Percentiles rank a stretch among this genome's conserved stretches.
Evolutionary conservation across 2,329 filamentous ascomycete species (phyloP).

Genomic region (Colletotrichum incanum): DNA sequence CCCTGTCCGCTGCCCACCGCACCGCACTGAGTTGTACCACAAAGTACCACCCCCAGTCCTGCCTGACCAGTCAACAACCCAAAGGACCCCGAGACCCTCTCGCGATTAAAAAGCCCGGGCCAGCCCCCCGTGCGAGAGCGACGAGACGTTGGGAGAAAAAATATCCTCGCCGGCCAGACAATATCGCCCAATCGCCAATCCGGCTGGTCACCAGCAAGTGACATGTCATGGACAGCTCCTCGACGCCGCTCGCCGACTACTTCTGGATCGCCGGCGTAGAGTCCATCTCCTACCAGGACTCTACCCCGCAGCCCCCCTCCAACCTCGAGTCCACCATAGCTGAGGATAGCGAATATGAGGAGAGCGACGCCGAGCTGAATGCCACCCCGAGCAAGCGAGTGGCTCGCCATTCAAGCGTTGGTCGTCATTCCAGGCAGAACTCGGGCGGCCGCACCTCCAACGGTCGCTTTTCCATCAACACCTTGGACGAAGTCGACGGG

Average conservation of each 20-base stretch:
- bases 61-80: slow-evolving; percentile 39
- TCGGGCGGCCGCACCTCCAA: slow-evolving; percentile 73
- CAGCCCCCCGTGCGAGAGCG: slow-evolving; percentile 42
- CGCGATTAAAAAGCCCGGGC: slow-evolving; percentile 41
- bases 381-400: slow-evolving; percentile 52
- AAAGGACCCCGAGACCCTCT: slow-evolving; percentile 43
- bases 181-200: slow-evolving; percentile 36
- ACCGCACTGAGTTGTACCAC: slow-evolving; percentile 12
- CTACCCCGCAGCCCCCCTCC: slow-evolving; percentile 54
- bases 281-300: slow-evolving; percentile 75
- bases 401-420: slow-evolving; percentile 66
- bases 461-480: slow-evolving; percentile 67
- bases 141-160: slow-evolving; percentile 33
- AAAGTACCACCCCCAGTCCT: slow-evolving; percentile 38
- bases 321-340: slow-evolving; percentile 72
- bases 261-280: slow-evolving; percentile 84
- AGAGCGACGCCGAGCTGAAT: slow-evolving; percentile 53
- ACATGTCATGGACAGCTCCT: slow-evolving; percentile 73
- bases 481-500: slow-evolving; percentile 72
- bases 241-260: slow-evolving; percentile 79
- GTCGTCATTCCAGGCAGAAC: slow-evolving; percentile 74
- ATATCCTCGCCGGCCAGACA: slow-evolving; percentile 39
- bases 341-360: slow-evolving; percentile 73
- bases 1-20: slow-evolving; percentile 38
- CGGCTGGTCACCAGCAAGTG: slow-evolving; percentile 49